A percentile compares a stretch with the other conserved stretches of the same genome.
These are phyloP conservation scores for Ophiosphaerella narmari DNA, from an alignment of 2,329 filamentous ascomycete genomes.

Conservation along the genomic window DNA sequence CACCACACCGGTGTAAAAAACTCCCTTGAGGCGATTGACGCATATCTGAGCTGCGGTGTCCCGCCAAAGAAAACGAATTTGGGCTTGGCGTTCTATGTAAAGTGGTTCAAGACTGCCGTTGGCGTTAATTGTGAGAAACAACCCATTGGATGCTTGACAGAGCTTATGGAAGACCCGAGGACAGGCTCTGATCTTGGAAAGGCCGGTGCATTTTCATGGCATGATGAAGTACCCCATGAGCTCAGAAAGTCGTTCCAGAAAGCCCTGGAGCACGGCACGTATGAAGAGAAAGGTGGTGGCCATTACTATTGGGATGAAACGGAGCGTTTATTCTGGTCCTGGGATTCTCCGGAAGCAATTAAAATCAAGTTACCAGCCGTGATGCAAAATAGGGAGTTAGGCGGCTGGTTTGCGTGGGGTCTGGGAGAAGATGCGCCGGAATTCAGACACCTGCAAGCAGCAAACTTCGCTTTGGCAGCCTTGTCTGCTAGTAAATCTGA, in stretches of 20 bases:
- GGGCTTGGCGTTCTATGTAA: conserved; percentile 70
- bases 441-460: conserved; percentile 48
- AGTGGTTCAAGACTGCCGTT: conserved; percentile 63
- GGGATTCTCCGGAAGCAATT: conserved; percentile 68
- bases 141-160: conserved; percentile 65
- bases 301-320: conserved; percentile 69
- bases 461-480: conserved; percentile 9
- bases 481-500: background rate
- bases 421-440: conserved; percentile 64
- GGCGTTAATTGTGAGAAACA: conserved; percentile 51
- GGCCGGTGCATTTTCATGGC: conserved; percentile 60
- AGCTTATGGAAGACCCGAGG: conserved; percentile 63
- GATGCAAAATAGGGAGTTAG: conserved; percentile 59
- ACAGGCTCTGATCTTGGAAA: conserved; percentile 64
- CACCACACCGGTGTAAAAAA: conserved; percentile 66
- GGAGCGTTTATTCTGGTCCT: conserved; percentile 71
- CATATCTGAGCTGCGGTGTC: conserved; percentile 63
- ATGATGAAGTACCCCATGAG: conserved; percentile 42
- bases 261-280: conserved; percentile 58
- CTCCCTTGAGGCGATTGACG: conserved; percentile 61
- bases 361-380: conserved; percentile 64
- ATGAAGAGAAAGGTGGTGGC: conserved; percentile 64
- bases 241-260: conserved; percentile 61
- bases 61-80: conserved; percentile 62
- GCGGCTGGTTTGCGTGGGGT: conserved; percentile 76